These are phyloP conservation scores for Pseudogymnoascus pannorum DNA, from an alignment of 2,329 filamentous ascomycete species.

Conservation along the genomic window DNA sequence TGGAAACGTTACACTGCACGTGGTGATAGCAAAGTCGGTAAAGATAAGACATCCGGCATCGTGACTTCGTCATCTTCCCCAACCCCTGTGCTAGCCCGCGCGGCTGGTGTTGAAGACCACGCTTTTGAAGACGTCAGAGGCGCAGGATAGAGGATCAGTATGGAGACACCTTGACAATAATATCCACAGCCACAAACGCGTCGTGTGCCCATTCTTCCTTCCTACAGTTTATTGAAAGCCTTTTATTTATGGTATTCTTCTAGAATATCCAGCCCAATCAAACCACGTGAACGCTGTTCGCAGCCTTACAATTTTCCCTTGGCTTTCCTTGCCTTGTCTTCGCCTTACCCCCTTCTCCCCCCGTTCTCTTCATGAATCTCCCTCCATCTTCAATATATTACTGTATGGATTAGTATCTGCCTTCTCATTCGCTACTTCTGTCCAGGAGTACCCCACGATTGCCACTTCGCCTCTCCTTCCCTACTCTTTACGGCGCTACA, in stretches of 20 bases:
- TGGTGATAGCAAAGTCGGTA: neutral
- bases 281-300: neutral
- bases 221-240: no score
- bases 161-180: neutral
- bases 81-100: neutral
- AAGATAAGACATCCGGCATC: constrained; percentile 1
- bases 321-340: neutral
- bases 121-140: neutral
- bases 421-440: neutral
- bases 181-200: neutral
- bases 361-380: neutral
- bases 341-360: neutral
- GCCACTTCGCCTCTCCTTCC: neutral
- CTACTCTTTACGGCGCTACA: neutral
- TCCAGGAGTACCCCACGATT: neutral
- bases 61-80: constrained; percentile 1
- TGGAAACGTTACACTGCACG: neutral
- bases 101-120: neutral
- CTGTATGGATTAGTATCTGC: constrained; percentile 6
- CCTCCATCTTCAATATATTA: neutral
- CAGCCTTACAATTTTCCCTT: neutral
- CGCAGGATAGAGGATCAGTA: neutral
- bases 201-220: constrained; percentile 5
- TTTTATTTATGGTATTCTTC: neutral
- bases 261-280: neutral